These are phyloP conservation scores for Cardamine resedifolia DNA, from an alignment of 345 rosid species.

Conservation along the genomic window DNA sequence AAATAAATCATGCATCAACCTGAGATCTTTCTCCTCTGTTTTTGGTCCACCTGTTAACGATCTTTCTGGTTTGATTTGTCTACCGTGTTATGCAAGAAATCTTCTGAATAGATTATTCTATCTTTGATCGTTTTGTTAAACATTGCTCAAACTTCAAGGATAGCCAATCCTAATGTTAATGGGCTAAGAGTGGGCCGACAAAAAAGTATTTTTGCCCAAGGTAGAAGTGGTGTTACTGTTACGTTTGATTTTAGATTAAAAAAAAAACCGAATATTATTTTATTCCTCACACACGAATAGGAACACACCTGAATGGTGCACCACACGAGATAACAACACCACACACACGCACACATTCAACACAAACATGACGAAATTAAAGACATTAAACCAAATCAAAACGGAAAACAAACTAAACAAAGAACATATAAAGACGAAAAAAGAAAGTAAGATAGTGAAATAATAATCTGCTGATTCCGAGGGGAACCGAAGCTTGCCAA, in stretches of 20 bases:
- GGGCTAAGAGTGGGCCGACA: slow-evolving; percentile 7
- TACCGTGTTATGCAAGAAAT: no score
- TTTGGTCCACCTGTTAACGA: no score
- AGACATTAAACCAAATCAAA: slow-evolving; percentile 21
- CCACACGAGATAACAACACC: slow-evolving; percentile 23
- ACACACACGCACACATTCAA: slow-evolving; percentile 21
- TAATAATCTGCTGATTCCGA: slow-evolving; percentile 47
- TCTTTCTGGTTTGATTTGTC: neutral
- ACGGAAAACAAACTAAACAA: slow-evolving; percentile 2
- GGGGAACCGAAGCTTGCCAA: slow-evolving; percentile 50
- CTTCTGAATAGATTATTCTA: no score
- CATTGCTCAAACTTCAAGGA: no score
- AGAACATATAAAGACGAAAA: neutral
- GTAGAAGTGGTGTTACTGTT: neutral
- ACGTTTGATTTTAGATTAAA: neutral
- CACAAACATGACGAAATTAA: slow-evolving; percentile 20
- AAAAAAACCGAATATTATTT: slow-evolving; percentile 28
- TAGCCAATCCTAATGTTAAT: no score
- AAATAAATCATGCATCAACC: no score
- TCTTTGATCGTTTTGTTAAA: no score
- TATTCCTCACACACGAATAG: no score
- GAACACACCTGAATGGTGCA: slow-evolving; percentile 24
- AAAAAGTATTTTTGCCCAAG: neutral
- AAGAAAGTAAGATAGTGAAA: neutral
- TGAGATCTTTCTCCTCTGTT: neutral